phyloP scores from a whole-genome alignment of 2,329 filamentous ascomycete genomes.

The Fusarium haematococcum region DNA sequence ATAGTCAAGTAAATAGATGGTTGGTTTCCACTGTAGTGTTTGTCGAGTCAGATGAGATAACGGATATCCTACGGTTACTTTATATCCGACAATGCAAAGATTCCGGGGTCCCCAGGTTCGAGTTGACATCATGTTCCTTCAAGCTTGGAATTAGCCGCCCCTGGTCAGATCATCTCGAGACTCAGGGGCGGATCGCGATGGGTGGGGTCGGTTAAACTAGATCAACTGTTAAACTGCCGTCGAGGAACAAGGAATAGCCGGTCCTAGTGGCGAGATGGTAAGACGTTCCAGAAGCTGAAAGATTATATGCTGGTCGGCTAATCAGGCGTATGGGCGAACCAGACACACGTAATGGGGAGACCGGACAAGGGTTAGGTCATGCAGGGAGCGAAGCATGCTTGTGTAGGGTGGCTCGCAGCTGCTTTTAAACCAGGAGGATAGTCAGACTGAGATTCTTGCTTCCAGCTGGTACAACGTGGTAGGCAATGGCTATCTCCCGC shows the following conservation, averaged over 20 bases:
- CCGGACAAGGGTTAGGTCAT: too few species aligned
- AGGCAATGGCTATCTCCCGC: too few species aligned
- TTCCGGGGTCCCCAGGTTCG: background rate
- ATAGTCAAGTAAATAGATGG: background rate
- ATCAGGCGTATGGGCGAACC: background rate
- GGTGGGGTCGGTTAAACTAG: background rate
- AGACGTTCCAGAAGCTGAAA: background rate
- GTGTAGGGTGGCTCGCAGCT: too few species aligned
- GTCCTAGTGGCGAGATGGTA: background rate
- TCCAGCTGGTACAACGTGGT: too few species aligned
- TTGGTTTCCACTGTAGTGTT: background rate
- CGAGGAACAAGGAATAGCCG: background rate
- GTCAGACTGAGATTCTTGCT: too few species aligned
- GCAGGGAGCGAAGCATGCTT: too few species aligned
- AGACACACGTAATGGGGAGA: too few species aligned
- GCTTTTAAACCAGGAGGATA: too few species aligned
- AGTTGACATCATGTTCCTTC: background rate
- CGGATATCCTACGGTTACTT: background rate
- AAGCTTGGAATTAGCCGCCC: background rate
- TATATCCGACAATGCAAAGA: background rate
- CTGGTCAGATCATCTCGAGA: background rate
- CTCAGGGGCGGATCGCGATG: background rate
- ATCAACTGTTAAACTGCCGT: too few species aligned
- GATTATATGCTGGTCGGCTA: background rate
- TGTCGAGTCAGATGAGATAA: background rate